Conservation (phyloP, 805 yeast species). For the Lipomyces oligophaga region DNA sequence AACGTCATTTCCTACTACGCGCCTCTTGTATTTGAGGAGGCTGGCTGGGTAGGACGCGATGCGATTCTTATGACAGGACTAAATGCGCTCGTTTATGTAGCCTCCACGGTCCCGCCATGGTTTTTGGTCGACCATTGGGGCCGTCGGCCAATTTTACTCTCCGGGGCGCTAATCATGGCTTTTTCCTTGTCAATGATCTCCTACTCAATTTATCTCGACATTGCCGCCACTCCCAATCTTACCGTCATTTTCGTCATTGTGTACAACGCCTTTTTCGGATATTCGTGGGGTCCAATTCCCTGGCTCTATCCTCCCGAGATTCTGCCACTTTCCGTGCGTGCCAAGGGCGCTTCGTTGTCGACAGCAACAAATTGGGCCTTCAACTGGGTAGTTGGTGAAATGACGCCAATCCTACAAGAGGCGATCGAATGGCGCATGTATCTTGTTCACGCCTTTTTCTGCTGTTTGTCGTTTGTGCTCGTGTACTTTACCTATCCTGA, state of each 20-base stretch:
- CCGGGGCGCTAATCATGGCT: conserved; percentile 81
- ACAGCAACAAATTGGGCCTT: conserved; percentile 93
- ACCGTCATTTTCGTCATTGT: conserved; percentile 75
- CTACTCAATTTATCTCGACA: conserved; percentile 51
- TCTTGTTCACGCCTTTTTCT: conserved; percentile 73
- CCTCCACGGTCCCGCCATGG: conserved; percentile 86
- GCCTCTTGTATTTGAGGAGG: conserved; percentile 88
- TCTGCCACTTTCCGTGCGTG: conserved; percentile 75
- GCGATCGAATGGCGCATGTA: conserved; percentile 74
- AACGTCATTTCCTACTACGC: conserved; percentile 91
- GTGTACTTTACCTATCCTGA: conserved; percentile 79
- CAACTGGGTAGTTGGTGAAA: conserved; percentile 86
- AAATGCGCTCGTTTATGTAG: conserved; percentile 56
- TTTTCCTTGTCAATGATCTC: conserved; percentile 62
- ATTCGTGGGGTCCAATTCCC: conserved; percentile 66
- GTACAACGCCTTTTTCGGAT: conserved; percentile 78
- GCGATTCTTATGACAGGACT: conserved; percentile 91
- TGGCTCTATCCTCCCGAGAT: conserved; percentile 39
- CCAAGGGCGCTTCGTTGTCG: conserved; percentile 84
- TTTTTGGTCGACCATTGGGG: conserved; percentile 88
- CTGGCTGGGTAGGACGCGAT: conserved; percentile 81
- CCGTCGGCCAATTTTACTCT: conserved; percentile 71
- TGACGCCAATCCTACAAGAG: conserved; percentile 82
- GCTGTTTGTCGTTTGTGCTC: conserved; percentile 66
- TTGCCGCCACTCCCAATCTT: conserved; percentile 55